A percentile compares a stretch with the other conserved stretches of the same genome.
Evolutionary conservation across 192 early-diverging fungal species (phyloP).

Genomic region (Haplosporangium gracile): DNA sequence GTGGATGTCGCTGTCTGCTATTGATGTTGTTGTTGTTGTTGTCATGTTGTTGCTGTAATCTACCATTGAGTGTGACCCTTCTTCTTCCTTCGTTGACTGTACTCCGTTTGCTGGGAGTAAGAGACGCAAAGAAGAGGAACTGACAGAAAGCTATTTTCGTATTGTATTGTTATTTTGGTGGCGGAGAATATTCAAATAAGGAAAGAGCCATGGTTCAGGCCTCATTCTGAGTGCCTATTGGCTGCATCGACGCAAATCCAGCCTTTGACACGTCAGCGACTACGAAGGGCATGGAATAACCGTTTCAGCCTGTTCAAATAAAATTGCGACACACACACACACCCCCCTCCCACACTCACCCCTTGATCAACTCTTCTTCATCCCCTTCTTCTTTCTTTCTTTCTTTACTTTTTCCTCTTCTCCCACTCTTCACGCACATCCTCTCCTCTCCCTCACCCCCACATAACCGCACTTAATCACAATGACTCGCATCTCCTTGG

Average conservation of each 20-base stretch:
- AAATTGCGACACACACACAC: background rate
- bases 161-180: background rate
- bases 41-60: background rate
- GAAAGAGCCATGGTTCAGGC: background rate
- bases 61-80: background rate
- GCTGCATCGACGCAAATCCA: background rate
- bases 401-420: conserved; percentile 17
- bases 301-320: background rate
- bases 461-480: background rate
- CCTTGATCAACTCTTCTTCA: background rate
- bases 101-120: background rate
- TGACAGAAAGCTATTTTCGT: conserved; percentile 17
- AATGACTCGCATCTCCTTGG: conserved; percentile 50
- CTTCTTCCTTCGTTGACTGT: background rate
- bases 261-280: conserved; percentile 32
- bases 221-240: background rate
- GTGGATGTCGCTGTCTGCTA: background rate
- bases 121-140: no score
- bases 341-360: background rate
- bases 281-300: background rate
- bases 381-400: background rate
- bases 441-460: background rate
- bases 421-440: background rate
- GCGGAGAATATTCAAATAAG: background rate
- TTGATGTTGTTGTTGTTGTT: background rate